Base-by-base conservation (phyloP, 2,329 filamentous ascomycete genomes). In the Stachybotrys echinatus region DNA sequence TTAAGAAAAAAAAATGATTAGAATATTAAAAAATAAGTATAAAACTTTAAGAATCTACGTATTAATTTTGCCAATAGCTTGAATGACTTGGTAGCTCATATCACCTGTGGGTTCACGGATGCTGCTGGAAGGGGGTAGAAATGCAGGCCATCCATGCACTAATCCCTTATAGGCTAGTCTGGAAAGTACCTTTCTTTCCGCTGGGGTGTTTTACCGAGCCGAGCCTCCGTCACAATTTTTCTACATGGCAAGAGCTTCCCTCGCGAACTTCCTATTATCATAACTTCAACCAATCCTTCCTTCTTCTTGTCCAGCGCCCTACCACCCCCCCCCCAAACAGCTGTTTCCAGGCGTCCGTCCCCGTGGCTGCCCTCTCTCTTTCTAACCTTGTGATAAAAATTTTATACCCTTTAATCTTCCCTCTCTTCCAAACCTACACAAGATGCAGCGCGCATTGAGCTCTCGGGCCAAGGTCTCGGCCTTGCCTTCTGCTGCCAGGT, bases 361-460 rank as follows among this genome's bases (percentile, higher is more conserved):
- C 50, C 50, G 47, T 55, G 45, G 42, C 47, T 49, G 47, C 53
- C 48, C 53, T 52, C 38, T 18, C 17, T 40, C 20, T 48, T 40
- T 50, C 42, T 49, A 44, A 46, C 43, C 47, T 58, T 59, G 56
- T 65, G 62, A 55, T 61, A 59, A 54, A 56, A 54, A 50, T 54
- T n/a, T n/a, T 59, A 61, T 62, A 61, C 55, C 56, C 54, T 64
- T 62, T 59, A 58, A 62, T 63, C 55, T 34, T 34, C 10, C 10
- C 14, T 34, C 27, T 10, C 27, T 14, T 34, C 5, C 27, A 34
- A 8, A 34, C 59, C 65, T 57, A 65, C 75, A 88, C 75, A 88
- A 73, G 69, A 99, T 99, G 94, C 94, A 99, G 83, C 89, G 94
- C 75, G 91, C 91, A 75, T 82, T 99, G 68, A 84, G 88, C 69